Base-by-base conservation (phyloP, 1,139 yeast genomes). In the Candida sanyaensis region DNA sequence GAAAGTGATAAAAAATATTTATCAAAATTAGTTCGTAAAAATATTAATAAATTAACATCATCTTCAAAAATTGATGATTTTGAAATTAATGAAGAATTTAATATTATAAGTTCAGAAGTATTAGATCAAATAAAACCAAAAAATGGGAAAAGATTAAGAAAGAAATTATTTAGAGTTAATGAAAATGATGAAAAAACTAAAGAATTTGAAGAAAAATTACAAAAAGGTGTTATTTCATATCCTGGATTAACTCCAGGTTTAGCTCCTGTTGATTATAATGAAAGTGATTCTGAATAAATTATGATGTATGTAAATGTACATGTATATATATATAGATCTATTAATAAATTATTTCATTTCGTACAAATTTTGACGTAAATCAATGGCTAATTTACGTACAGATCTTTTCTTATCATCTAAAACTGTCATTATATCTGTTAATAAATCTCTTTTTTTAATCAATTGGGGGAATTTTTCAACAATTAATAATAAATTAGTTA, bases 221-320 rank as follows among this genome's bases (percentile, higher is more conserved):
- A 75, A 49, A 67, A 66, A 46, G 82, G 81, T 11, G 58, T 61
- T 44, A 66, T 71, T 51, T 66, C 78, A 9, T 78, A 77, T 56
- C 84, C 90, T 42, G 96, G 96, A 11, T 74, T 90, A 49, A 90
- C 97, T 0, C 97, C 96, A 1, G 97, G 97, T 47, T 77, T 90
- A 65, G 97, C 96, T 0, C 96, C 96, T 12, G 95, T 89, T 21
- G 96, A 85, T 44, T 78, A 77, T 56, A 75, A 78, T 49, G 82
- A 78, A 48, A 66, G 71, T 8, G 78, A 73, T 44, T 71, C 70
- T 17, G 77, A 73, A 45, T 65, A 60, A 50, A 24, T 17, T 2
- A 17, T 17, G 2, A 2, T 17, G 21, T 17, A 17, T 38, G 44
- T 29, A 43, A n/a, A 23, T 36, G 4, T 37, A 23, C 31, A 24